Conservation (phyloP, 2,329 filamentous ascomycete species). For the Ophiostoma triangulosporum region DNA sequence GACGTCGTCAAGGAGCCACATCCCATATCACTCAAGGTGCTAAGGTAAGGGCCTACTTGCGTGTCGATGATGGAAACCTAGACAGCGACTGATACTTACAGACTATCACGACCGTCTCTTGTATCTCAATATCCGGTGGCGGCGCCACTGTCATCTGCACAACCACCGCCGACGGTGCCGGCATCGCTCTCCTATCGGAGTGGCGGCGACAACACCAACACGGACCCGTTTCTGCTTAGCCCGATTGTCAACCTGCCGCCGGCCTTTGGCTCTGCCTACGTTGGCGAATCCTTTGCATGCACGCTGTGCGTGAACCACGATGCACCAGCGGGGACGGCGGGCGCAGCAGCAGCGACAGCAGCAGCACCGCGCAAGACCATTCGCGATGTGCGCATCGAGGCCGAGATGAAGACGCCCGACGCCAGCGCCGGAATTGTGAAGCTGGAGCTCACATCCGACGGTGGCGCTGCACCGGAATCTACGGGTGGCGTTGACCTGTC, state of each 20-base stretch:
- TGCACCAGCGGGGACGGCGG: conserved; percentile 21
- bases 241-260: conserved; percentile 71
- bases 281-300: conserved; percentile 89
- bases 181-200: conserved; percentile 61
- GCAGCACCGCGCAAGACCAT: conserved; percentile 35
- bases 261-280: conserved; percentile 86
- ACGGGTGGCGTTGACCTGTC: conserved; percentile 33
- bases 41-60: too few relatives aligned
- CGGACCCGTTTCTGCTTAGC: conserved; percentile 43
- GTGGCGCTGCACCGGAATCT: not conserved
- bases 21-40: conserved; percentile 64
- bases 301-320: conserved; percentile 96
- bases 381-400: conserved; percentile 67
- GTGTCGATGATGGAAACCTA: too few relatives aligned
- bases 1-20: conserved; percentile 60
- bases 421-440: conserved; percentile 34
- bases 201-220: conserved; percentile 27
- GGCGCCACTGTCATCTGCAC: conserved; percentile 26
- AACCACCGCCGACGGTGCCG: conserved; percentile 35
- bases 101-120: conserved; percentile 70
- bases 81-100: not conserved
- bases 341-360: conserved; percentile 16
- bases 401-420: conserved; percentile 83
- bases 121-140: conserved; percentile 55
- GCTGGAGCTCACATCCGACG: conserved; percentile 41